These are phyloP conservation scores for Cardamine occulta DNA, from an alignment of 345 rosid species.

Conservation along the genomic window DNA sequence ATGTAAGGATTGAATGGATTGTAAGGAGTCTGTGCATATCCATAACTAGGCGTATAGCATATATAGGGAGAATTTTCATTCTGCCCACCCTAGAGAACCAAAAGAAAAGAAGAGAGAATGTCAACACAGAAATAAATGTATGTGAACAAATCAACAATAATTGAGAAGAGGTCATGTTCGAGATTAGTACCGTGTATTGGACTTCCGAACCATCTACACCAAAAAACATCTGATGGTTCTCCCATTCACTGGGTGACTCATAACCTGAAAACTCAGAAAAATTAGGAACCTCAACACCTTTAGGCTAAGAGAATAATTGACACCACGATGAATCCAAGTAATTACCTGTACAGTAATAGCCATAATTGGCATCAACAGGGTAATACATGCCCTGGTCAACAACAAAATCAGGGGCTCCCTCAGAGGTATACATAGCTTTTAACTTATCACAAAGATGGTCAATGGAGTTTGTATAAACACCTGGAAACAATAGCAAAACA, in stretches of 20 bases:
- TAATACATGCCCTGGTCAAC: constrained; percentile 79
- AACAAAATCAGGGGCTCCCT: constrained; percentile 72
- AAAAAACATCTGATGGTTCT: constrained; percentile 82
- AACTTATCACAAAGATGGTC: constrained; percentile 49
- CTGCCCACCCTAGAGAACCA: constrained; percentile 70
- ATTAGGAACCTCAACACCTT: constrained; percentile 5
- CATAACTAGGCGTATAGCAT: constrained; percentile 83
- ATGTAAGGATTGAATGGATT: constrained; percentile 92
- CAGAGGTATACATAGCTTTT: constrained; percentile 71
- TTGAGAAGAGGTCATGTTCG: background rate
- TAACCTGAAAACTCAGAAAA: constrained; percentile 56
- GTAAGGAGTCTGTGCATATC: constrained; percentile 84
- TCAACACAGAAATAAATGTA: background rate
- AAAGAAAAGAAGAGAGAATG: background rate
- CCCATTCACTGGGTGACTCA: constrained; percentile 91
- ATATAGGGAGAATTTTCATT: constrained; percentile 79
- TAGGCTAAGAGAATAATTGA: constrained; percentile 5
- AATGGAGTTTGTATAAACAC: constrained; percentile 51
- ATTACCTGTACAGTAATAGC: constrained; percentile 93
- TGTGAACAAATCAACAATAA: background rate
- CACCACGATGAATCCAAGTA: background rate
- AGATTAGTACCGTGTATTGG: constrained; percentile 64
- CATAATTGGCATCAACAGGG: constrained; percentile 74
- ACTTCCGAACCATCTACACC: constrained; percentile 80
- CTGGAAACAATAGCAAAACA: constrained; percentile 49